A percentile compares a stretch with the other conserved stretches of the same genome.
phyloP scores from a whole-genome alignment of 169 alveolate species.

The Cryptosporidium muris region DNA sequence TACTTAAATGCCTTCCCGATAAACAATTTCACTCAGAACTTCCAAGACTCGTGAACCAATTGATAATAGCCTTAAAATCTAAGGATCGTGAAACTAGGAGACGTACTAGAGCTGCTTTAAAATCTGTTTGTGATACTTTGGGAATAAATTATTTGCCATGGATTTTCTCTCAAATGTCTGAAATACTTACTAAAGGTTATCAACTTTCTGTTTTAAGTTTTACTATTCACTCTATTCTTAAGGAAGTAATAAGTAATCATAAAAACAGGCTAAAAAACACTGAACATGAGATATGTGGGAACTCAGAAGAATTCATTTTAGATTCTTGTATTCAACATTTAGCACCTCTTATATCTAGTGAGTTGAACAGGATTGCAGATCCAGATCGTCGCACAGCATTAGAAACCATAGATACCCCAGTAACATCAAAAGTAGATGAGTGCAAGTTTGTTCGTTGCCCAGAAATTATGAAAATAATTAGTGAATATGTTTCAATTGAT shows the following conservation, averaged over 20 bases:
- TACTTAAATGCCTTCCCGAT: conserved; percentile 41
- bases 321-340: conserved; percentile 26
- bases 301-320: neutral
- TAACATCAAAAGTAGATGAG: conserved; percentile 52
- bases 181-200: conserved; percentile 39
- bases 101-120: conserved; percentile 42
- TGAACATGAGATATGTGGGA: neutral
- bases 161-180: conserved; percentile 56
- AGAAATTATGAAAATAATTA: conserved; percentile 15
- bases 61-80: conserved; percentile 44
- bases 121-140: conserved; percentile 29
- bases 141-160: conserved; percentile 43
- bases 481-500: conserved; percentile 12
- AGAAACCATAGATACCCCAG: conserved; percentile 63
- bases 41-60: conserved; percentile 42
- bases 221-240: conserved; percentile 51
- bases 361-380: conserved; percentile 62
- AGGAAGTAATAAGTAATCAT: conserved; percentile 1
- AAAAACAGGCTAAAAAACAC: neutral
- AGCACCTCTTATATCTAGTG: conserved; percentile 19
- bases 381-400: conserved; percentile 50
- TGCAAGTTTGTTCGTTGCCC: conserved; percentile 55
- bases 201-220: conserved; percentile 55
- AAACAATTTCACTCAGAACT: conserved; percentile 61
- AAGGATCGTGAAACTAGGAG: conserved; percentile 53